Base-by-base conservation (phyloP, 164 flowering plant genomes). In the Cinnamomum micranthum region DNA sequence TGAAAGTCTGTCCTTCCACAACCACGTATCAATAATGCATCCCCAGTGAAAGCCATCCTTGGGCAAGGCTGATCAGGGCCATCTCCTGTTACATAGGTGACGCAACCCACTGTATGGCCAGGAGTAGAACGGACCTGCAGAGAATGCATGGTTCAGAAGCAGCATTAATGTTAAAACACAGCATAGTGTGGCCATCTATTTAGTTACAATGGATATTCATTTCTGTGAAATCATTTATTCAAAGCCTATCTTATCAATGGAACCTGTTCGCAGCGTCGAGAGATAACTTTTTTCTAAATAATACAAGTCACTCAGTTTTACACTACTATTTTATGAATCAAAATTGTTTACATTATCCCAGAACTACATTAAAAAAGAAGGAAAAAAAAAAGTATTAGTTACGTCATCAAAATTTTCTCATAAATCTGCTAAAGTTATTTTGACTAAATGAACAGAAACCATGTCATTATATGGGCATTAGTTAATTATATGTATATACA, bases 11-110 rank as follows among this genome's bases (percentile, higher is more conserved):
- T 89, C 80, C 98, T 90, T 31, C 98, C 98, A 85, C 98, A 95
- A 71, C 98, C 98, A 72, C 94, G 91, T 73, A 95, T 93, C 80
- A 95, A 77, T 20, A 92, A 50, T 35, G 97, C 86, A 83, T 95
- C 98, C 28, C 99, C 97, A n/a, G 98, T 95, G 82, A 93, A 95
- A 55, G 98, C 98, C 96, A 93, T 92, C 81, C 92, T 88, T 35
- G 96, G 98, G 70, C 87, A 88, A 72, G 96, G 92, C 81, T 92
- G 97, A 78, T 85, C 85, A 74, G 88, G 80, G 35, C 88, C 97
- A 58, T 93, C 99, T 69, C 96, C 99, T 4, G 99, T 92, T 66
- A 95, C 97, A 83, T 92, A 95, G 24, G 99, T 93, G 68, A 95
- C 88, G 86, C 99, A 95, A 41, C 99, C 99, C 77, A 72, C 41